phyloP scores from a whole-genome alignment of 2,329 filamentous ascomycete genomes.

The Colletotrichum australisinense region DNA sequence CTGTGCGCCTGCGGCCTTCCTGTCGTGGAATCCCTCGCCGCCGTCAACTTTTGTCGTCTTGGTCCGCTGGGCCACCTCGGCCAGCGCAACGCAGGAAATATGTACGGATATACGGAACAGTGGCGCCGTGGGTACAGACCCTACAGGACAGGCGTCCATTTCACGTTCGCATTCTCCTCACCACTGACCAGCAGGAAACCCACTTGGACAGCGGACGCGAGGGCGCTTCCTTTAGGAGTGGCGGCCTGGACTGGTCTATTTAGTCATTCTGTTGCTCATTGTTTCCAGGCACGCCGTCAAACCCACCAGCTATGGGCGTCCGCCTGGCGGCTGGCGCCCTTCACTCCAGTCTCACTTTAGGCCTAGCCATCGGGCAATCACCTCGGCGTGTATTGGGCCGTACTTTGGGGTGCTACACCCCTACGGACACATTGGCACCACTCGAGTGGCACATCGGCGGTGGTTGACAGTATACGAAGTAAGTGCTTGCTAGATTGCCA shows the following conservation, averaged over 20 bases:
- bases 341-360: not conserved
- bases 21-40: not conserved
- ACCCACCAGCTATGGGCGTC: not conserved
- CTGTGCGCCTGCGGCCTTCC: not conserved
- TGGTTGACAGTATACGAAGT: not conserved
- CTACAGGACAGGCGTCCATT: not conserved
- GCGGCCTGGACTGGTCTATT: conserved; percentile 34
- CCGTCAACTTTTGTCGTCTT: not conserved
- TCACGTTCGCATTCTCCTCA: not conserved
- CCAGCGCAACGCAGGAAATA: no score
- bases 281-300: not conserved
- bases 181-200: not conserved
- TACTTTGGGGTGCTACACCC: not conserved
- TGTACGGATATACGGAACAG: no score
- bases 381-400: not conserved
- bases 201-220: not conserved
- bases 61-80: not conserved
- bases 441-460: no score
- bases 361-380: not conserved
- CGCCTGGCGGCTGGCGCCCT: not conserved
- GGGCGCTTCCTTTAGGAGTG: not conserved
- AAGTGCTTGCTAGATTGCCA: not conserved
- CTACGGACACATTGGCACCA: not conserved
- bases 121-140: not conserved
- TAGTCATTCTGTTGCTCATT: conserved; percentile 4